phyloP scores from a whole-genome alignment of 192 early-diverging fungal genomes.

The Backusella liffmaniae region DNA sequence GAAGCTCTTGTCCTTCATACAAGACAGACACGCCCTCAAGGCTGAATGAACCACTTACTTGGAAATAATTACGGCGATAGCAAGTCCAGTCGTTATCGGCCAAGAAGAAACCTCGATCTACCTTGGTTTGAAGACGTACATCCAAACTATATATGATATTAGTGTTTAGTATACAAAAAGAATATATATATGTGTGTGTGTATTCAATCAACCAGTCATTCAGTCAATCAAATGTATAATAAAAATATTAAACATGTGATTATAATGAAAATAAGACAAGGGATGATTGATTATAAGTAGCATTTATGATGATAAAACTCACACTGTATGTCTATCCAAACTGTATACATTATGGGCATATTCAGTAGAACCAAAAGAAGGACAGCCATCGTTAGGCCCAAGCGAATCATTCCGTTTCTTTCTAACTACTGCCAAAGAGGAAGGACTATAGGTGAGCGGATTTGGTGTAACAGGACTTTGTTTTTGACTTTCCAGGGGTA shows the following conservation, averaged over 20 bases:
- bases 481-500: constrained; percentile 20
- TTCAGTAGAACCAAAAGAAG: constrained; percentile 15
- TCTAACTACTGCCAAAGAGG: not conserved
- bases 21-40: constrained; percentile 29
- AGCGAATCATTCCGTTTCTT: constrained; percentile 11
- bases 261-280: not conserved
- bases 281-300: no score
- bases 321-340: constrained; percentile 17
- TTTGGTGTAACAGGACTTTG: constrained; percentile 10
- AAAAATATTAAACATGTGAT: no score
- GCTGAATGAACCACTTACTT: constrained; percentile 57
- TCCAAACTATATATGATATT: constrained; percentile 42
- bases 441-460: not conserved
- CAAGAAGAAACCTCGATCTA: constrained; percentile 82
- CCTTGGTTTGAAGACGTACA: constrained; percentile 54
- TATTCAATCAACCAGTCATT: not conserved
- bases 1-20: constrained; percentile 44
- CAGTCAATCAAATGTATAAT: not conserved
- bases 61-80: constrained; percentile 86
- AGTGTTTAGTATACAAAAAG: not conserved
- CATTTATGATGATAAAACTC: not conserved
- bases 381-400: not conserved
- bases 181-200: not conserved
- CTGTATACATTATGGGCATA: constrained; percentile 12
- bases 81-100: constrained; percentile 80